Evolutionary conservation across 2,329 filamentous ascomycete genomes (phyloP).

Genomic region (Trichoderma semiorbis): DNA sequence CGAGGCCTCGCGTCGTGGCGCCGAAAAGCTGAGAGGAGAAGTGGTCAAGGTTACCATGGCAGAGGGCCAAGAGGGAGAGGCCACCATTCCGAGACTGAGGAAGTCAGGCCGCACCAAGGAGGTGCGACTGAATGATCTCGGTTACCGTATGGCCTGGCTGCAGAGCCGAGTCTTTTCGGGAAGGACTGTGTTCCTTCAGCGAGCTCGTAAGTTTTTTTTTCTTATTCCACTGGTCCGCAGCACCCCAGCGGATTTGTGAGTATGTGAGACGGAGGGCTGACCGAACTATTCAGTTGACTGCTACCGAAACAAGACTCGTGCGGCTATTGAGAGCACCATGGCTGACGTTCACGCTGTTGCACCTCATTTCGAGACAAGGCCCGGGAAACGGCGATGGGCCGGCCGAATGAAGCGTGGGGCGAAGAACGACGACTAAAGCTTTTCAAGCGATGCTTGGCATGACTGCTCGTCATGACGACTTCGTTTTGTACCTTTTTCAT

Average conservation of each 20-base stretch:
- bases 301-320: slow-evolving; percentile 87
- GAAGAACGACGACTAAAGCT: slow-evolving; percentile 29
- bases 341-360: slow-evolving; percentile 71
- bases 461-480: neutral
- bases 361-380: slow-evolving; percentile 83
- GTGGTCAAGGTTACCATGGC: slow-evolving; percentile 60
- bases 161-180: slow-evolving; percentile 90
- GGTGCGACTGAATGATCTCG: slow-evolving; percentile 86
- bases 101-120: slow-evolving; percentile 72
- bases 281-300: slow-evolving; percentile 66
- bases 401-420: slow-evolving; percentile 48
- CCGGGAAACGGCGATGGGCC: slow-evolving; percentile 75
- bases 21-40: slow-evolving; percentile 31
- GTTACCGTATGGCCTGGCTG: slow-evolving; percentile 94
- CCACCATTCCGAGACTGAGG: slow-evolving; percentile 72
- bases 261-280: neutral
- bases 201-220: slow-evolving; percentile 69
- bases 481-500: neutral
- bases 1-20: slow-evolving; percentile 35
- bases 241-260: neutral
- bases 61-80: slow-evolving; percentile 69
- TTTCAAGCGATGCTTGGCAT: neutral
- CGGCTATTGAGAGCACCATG: slow-evolving; percentile 72
- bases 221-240: no score
- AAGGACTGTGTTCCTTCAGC: slow-evolving; percentile 81